Base-by-base conservation (phyloP, 2,329 filamentous ascomycete genomes). In the Xenoacremonium recifei region DNA sequence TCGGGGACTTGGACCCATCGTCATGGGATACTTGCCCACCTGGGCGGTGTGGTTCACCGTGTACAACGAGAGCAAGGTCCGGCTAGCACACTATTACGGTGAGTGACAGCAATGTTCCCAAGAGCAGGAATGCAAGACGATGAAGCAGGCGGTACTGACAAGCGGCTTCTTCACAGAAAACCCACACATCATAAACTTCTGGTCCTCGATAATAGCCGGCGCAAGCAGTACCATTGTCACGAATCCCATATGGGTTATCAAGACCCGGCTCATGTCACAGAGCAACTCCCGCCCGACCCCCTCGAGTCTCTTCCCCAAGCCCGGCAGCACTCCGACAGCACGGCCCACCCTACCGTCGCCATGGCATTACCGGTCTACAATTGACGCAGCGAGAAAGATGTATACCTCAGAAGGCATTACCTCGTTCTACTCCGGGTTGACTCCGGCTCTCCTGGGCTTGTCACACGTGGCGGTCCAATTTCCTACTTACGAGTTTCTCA, bases 171-270 rank as follows among this genome's bases (percentile, higher is more conserved):
- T 25, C 17, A 48, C 58, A 88, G 87, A 84, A 47, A 92, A 89
- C 61, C 81, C 80, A 59, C 85, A 88, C 70, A 64, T 89, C 33
- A 80, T 92, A 57, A 89, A 89, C 61, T 85, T 93, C 52, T 91
- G 87, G 73, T 93, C 93, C 17, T 96, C 93, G 9, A 81, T 99
- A 47, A 79, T 90, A 42, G 93, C 92, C 18, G 93, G 93, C 39
- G 90, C 84, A 47, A 96, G 87, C 70, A 96, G 91, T 53, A 99
- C 93, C 4, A 77, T 97, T 49, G 87, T 85, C 49, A 99, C 93
- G 18, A 99, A 97, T 65, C 93, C 93, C 1, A 99, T 99, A 47
- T 99, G 93, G 93, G 93, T 99, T 27, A 96, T 99, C 71, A 99
- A 99, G 70, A 99, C 93, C 36, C 80, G 93, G 53, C 79, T 99